phyloP scores from a whole-genome alignment of 345 rosid genomes.

The Gossypioides kirkii region DNA sequence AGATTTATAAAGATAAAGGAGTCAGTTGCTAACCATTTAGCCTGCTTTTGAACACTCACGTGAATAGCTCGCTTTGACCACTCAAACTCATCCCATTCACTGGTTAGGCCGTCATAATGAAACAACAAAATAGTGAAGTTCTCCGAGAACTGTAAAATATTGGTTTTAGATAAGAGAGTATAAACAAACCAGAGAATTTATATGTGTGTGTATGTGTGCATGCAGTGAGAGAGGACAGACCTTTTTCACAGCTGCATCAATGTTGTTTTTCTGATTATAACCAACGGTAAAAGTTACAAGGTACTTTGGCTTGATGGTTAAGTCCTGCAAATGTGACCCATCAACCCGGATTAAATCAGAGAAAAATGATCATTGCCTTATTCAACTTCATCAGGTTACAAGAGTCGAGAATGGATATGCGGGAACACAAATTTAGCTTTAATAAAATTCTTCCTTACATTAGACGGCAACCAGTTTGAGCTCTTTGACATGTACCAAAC shows the following conservation, averaged over 20 bases:
- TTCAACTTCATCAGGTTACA: not conserved
- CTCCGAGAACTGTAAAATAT: constrained; percentile 70
- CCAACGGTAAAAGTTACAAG: constrained; percentile 94
- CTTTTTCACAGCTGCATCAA: constrained; percentile 80
- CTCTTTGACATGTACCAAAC: not conserved
- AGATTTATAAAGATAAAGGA: not conserved
- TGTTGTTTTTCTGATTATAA: constrained; percentile 62
- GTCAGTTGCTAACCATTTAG: constrained; percentile 66
- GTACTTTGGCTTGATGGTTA: constrained; percentile 53
- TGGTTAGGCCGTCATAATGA: constrained; percentile 82
- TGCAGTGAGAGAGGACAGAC: constrained; percentile 26
- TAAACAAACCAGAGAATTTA: not conserved
- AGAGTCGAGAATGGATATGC: not conserved
- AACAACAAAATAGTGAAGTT: constrained; percentile 82
- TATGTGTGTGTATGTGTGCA: not conserved
- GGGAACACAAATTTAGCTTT: not conserved
- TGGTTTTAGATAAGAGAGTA: not conserved
- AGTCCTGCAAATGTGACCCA: constrained; percentile 63
- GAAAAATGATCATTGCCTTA: constrained; percentile 3
- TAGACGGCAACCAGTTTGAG: not conserved
- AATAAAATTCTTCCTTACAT: not conserved
- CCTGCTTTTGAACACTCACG: constrained; percentile 74
- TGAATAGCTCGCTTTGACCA: constrained; percentile 96
- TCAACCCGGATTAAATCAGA: constrained; percentile 17
- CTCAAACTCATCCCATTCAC: constrained; percentile 87